A percentile compares a stretch with the other conserved stretches of the same genome.
These are phyloP conservation scores for Leavenworthia alabamica DNA, from an alignment of 345 rosid species.

Conservation along the genomic window DNA sequence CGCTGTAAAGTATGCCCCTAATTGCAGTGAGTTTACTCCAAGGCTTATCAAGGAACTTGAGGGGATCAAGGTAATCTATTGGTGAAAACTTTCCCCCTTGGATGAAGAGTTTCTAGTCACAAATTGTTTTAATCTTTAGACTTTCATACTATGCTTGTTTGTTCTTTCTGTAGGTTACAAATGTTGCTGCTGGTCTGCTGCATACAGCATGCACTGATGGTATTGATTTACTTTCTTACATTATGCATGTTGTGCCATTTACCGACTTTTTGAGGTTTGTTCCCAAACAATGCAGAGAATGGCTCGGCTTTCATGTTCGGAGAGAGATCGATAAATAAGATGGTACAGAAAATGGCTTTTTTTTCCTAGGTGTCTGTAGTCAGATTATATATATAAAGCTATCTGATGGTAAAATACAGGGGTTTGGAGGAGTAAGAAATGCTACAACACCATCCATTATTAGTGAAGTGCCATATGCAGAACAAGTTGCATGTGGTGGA, in stretches of 20 bases:
- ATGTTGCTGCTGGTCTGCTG: constrained; percentile 79
- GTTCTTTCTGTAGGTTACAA: constrained; percentile 49
- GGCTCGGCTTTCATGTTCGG: constrained; percentile 82
- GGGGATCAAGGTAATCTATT: constrained; percentile 56
- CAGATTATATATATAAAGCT: no score
- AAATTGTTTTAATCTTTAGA: not conserved
- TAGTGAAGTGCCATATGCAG: constrained; percentile 51
- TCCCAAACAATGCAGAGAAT: constrained; percentile 47
- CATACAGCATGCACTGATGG: constrained; percentile 89
- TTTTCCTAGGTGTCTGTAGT: not conserved
- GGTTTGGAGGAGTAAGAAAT: no score
- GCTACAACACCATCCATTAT: constrained; percentile 52
- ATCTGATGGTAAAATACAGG: no score
- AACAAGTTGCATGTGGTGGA: constrained; percentile 87
- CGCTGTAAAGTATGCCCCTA: constrained; percentile 13
- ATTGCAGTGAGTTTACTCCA: constrained; percentile 87
- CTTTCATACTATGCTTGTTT: constrained; percentile 12
- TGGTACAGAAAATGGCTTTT: constrained; percentile 38
- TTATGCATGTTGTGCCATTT: not conserved
- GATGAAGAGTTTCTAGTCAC: not conserved
- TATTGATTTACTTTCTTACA: constrained; percentile 27
- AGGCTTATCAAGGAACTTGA: constrained; percentile 85
- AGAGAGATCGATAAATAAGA: constrained; percentile 44
- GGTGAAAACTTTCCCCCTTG: not conserved
- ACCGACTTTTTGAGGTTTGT: constrained; percentile 14